A percentile compares a stretch with the other conserved stretches of the same genome.
Evolutionary conservation across 495 filamentous ascomycete genomes (phyloP).

Genomic region (Tuber microsphaerosporum): DNA sequence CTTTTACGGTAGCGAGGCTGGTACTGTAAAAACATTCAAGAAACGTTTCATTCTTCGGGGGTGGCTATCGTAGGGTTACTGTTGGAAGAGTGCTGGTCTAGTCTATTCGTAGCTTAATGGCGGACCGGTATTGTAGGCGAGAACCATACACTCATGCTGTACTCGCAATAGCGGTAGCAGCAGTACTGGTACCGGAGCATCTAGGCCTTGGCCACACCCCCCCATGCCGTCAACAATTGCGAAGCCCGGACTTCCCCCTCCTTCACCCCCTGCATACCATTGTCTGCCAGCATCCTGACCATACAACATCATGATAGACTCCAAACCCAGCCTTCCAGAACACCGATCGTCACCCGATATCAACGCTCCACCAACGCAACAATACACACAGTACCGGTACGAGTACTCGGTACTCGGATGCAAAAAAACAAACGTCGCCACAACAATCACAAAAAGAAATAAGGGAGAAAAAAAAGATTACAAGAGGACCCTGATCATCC

Average conservation of each 20-base stretch:
- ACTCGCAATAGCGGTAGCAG: too few species aligned
- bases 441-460: neutral
- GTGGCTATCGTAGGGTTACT: neutral
- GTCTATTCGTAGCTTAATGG: neutral
- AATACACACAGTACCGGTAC: too few species aligned
- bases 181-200: neutral
- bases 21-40: neutral
- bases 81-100: neutral
- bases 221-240: neutral
- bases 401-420: too few species aligned
- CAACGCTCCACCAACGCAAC: neutral
- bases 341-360: neutral
- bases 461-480: neutral
- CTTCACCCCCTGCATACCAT: neutral
- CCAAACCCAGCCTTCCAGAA: neutral
- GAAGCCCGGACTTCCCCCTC: neutral
- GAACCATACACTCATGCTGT: neutral
- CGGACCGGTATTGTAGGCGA: neutral
- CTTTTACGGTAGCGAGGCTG: neutral
- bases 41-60: neutral
- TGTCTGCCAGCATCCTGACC: neutral
- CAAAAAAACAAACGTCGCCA: neutral
- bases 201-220: neutral
- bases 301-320: neutral
- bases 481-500: neutral